phyloP scores from a whole-genome alignment of 257 asterid species.

The Fraxinus excelsior region DNA sequence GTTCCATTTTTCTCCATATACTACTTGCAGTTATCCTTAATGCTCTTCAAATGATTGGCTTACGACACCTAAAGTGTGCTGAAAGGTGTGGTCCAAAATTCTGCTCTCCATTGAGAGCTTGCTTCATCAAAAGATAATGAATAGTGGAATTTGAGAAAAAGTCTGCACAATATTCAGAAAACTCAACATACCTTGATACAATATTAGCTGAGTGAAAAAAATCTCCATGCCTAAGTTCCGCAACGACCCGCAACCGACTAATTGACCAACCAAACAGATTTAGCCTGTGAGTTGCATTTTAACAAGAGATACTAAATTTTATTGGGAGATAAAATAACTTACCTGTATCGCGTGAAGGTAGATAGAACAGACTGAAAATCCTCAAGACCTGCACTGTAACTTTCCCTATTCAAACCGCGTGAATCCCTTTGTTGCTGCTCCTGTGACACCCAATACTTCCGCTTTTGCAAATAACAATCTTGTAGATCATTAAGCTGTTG shows the following conservation, averaged over 20 bases:
- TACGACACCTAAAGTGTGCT: not conserved
- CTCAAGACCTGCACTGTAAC: conserved; percentile 61
- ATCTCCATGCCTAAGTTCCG: conserved; percentile 48
- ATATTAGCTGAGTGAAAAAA: conserved; percentile 46
- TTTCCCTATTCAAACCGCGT: conserved; percentile 45
- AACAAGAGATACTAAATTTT: not conserved
- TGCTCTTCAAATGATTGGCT: conserved; percentile 1
- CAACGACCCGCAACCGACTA: conserved; percentile 47
- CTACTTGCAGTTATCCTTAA: not conserved
- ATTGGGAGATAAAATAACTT: not conserved
- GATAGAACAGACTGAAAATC: conserved; percentile 46
- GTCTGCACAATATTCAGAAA: conserved; percentile 2
- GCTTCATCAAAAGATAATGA: not conserved
- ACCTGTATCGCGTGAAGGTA: conserved; percentile 41
- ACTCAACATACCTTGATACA: conserved; percentile 36
- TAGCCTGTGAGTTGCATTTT: conserved; percentile 2
- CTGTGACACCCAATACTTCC: conserved; percentile 52
- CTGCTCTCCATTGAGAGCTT: not conserved
- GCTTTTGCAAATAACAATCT: conserved; percentile 79
- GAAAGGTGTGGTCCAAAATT: conserved; percentile 5
- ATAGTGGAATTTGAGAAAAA: not conserved
- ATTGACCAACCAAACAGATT: conserved; percentile 7
- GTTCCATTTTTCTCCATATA: not conserved
- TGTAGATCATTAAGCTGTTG: conserved; percentile 77
- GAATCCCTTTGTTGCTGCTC: conserved; percentile 47